phyloP scores from a whole-genome alignment of 2,329 filamentous ascomycete species.

The Exophiala oligosperma region DNA sequence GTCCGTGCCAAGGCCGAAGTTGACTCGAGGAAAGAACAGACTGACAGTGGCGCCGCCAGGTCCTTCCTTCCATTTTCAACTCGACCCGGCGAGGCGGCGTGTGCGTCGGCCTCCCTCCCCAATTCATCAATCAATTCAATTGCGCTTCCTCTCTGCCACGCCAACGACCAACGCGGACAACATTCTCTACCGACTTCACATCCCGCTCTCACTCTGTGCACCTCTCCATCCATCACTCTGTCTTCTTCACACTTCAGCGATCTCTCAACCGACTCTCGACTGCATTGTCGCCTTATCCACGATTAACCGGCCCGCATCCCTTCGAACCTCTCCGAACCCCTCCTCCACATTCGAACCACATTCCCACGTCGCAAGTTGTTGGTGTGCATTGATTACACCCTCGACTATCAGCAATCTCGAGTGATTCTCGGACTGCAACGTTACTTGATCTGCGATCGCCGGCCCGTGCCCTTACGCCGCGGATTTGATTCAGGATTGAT shows the following conservation, averaged over 20 bases:
- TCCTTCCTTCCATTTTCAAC: not conserved
- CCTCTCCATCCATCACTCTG: not conserved
- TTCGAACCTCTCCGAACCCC: not conserved
- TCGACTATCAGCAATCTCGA: not conserved
- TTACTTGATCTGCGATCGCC: not conserved
- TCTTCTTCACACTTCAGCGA: not conserved
- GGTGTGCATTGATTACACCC: not conserved
- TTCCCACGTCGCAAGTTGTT: not conserved
- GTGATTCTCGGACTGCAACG: not conserved
- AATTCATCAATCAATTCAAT: slow-evolving; percentile 1
- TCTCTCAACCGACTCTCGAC: not conserved
- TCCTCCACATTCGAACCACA: slow-evolving; percentile 1
- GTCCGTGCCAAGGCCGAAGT: not conserved
- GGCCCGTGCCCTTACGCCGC: not conserved
- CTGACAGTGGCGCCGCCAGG: not conserved
- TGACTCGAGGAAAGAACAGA: not conserved
- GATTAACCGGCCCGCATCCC: not conserved
- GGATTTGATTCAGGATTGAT: not conserved
- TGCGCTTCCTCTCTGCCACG: slow-evolving; percentile 4
- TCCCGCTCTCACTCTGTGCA: not conserved
- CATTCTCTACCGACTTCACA: not conserved
- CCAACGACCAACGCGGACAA: slow-evolving; percentile 5
- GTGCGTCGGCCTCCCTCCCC: slow-evolving; percentile 2
- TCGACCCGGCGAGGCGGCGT: slow-evolving; percentile 7
- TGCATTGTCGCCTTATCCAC: not conserved